Evolutionary conservation across 2,329 filamentous ascomycete genomes (phyloP).

Genomic region (Neodidymelliopsis sp.): DNA sequence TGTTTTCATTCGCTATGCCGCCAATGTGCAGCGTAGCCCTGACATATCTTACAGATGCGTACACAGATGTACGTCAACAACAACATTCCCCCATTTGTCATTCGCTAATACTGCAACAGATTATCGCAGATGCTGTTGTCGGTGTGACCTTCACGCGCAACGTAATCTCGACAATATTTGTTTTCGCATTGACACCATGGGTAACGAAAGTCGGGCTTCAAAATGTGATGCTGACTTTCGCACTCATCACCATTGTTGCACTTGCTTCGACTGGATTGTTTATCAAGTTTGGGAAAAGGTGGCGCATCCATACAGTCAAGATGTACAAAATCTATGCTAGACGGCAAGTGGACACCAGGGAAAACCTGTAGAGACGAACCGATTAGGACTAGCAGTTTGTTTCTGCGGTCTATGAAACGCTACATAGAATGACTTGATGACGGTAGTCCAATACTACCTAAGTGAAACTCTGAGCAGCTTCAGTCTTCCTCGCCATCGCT

Average conservation of each 20-base stretch:
- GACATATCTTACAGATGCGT: conserved; percentile 51
- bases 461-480: not conserved
- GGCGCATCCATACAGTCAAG: conserved; percentile 2
- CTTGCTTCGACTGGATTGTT: conserved; percentile 15
- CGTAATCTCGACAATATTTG: conserved; percentile 53
- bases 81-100: not conserved
- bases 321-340: conserved; percentile 5
- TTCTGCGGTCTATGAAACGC: too few relatives aligned
- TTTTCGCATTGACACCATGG: conserved; percentile 58
- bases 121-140: conserved; percentile 58
- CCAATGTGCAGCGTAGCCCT: conserved; percentile 32
- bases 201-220: conserved; percentile 26
- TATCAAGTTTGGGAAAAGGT: conserved; percentile 15
- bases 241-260: conserved; percentile 7
- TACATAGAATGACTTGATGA: too few relatives aligned
- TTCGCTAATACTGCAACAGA: conserved; percentile 19
- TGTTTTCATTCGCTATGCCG: conserved; percentile 19
- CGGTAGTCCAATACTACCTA: not conserved
- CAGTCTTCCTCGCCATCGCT: conserved; percentile 24
- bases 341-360: conserved; percentile 13
- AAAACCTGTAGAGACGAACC: too few relatives aligned
- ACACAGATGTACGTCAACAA: conserved; percentile 20
- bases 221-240: conserved; percentile 22
- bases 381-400: too few relatives aligned
- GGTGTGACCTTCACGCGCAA: conserved; percentile 57